phyloP scores from a whole-genome alignment of 2,329 filamentous ascomycete genomes.

The Alternaria novae-zelandiae region DNA sequence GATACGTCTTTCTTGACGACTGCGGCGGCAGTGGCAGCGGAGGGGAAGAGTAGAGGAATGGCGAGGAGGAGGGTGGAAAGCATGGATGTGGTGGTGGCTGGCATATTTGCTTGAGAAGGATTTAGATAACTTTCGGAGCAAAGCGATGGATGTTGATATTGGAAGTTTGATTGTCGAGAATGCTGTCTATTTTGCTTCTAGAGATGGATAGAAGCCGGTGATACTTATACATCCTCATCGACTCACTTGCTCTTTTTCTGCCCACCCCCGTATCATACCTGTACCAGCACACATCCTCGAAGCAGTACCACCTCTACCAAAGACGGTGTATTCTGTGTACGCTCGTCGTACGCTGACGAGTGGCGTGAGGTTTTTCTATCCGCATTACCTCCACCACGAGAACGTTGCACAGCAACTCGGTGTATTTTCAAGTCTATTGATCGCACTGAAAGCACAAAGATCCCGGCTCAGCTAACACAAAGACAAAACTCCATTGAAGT shows the following conservation, averaged over 20 bases:
- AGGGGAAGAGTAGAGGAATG: not conserved
- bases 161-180: not conserved
- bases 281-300: too few species aligned
- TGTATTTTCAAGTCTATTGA: not conserved
- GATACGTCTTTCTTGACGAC: not conserved
- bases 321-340: not conserved
- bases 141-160: not conserved
- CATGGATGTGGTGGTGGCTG: not conserved
- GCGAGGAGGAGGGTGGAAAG: not conserved
- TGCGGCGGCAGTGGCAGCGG: not conserved
- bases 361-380: not conserved
- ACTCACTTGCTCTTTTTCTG: too few species aligned
- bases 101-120: not conserved
- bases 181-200: not conserved
- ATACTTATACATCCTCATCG: not conserved
- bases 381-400: not conserved
- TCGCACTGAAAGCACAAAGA: not conserved
- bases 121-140: not conserved
- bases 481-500: not conserved
- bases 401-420: not conserved
- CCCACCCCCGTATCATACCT: too few species aligned
- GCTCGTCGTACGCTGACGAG: not conserved
- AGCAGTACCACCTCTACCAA: too few species aligned
- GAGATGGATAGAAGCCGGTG: not conserved
- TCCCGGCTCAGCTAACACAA: not conserved